Base-by-base conservation (phyloP, 208 protist genomes). In the Lotmaria passim region DNA sequence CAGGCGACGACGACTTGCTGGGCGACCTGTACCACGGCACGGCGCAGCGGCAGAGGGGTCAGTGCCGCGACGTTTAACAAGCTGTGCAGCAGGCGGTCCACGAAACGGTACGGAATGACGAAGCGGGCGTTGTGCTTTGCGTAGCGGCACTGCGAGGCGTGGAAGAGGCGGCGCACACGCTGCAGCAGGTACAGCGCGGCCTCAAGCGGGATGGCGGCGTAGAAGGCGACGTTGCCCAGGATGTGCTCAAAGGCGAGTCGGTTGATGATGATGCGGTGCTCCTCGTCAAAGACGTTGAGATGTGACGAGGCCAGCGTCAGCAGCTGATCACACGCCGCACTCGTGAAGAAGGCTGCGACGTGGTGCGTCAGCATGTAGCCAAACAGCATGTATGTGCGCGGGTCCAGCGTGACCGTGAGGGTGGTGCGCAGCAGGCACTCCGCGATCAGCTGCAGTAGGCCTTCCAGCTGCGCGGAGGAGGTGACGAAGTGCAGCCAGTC, bases 201-300 rank as follows among this genome's bases (percentile, higher is more conserved):
- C 7, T 82, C 73, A 0, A 72, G 23, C 39, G 79, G 82, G 63
- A 96, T 79, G 2, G 60, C 57, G 21, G 78, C 73, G 61, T 88
- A 75, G 44, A 93, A 55, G 70, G 80, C 68, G 51, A 76, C 60
- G 74, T 93, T 84, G 14, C 77, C 60, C 7, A 96, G 74, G 12
- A 93, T 69, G 52, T 87, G 78, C 62, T 91, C 82, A 70, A 96
- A 93, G 17, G 87, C 71, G 17, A 90, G 78, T 3, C 91, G 91
- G 74, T 96, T 93, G n/a, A 91, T 81, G 56, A 92, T 75, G 50
- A 93, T 75, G 38, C 71, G 68, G 55, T 93, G 87, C 52, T 79
- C 52, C 59, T 81, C 82, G 31, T 87, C 86, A 59, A 87, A 78
- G 50, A 86, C 63, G 57, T 70, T 52, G 31, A 87, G 55, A 47